Evolutionary conservation across 441 rosid genomes (phyloP).

Genomic region (Croton setiger): DNA sequence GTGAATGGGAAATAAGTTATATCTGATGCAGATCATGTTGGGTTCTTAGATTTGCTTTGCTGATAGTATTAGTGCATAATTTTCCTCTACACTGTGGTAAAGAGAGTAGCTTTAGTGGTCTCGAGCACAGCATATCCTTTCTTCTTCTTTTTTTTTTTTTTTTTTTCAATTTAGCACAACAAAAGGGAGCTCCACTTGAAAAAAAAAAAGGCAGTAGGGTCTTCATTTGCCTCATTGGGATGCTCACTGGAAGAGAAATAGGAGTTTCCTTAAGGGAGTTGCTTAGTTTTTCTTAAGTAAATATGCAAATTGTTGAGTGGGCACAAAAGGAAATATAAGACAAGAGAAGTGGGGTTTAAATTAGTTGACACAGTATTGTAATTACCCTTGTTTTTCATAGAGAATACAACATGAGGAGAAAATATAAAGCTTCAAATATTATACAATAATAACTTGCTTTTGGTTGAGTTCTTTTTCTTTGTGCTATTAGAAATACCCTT

Average conservation of each 20-base stretch:
- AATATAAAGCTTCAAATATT: not conserved
- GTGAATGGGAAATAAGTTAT: not conserved
- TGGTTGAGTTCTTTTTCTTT: not conserved
- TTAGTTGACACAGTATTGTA: not conserved
- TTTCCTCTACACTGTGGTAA: constrained; percentile 7
- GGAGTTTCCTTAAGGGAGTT: constrained; percentile 12
- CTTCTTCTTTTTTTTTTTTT: not conserved
- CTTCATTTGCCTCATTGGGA: constrained; percentile 9
- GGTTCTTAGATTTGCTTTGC: not conserved
- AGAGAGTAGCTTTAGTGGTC: constrained; percentile 1
- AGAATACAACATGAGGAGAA: not conserved
- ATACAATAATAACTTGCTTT: not conserved
- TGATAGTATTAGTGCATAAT: not conserved
- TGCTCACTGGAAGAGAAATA: constrained; percentile 21
- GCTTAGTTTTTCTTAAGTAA: constrained; percentile 19
- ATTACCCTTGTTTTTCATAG: not conserved
- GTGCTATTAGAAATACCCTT: too few relatives aligned
- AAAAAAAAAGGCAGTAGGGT: not conserved
- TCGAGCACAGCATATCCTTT: not conserved
- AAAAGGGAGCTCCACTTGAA: constrained; percentile 25
- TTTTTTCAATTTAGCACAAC: not conserved
- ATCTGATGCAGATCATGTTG: constrained; percentile 1
- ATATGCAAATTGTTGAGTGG: constrained; percentile 20
- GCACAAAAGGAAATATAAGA: constrained; percentile 11
- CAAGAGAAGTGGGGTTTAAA: constrained; percentile 14